Conservation (phyloP, 1,284 basidiomycete genomes). For the Sanghuangporus weigelae region DNA sequence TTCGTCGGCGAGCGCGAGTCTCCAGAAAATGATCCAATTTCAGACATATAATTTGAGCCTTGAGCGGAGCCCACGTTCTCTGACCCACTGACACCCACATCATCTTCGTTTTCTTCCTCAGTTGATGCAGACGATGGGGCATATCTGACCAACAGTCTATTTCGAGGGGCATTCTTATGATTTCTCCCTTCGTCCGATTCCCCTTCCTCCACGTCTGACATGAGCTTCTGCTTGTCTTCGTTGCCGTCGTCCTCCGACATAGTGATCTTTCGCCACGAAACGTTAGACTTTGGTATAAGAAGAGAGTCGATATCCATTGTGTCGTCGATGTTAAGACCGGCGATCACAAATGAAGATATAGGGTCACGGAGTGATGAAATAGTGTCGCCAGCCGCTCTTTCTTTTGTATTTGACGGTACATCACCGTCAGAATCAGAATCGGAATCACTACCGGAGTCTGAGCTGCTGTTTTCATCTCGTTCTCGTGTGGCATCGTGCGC, state of each 20-base stretch:
- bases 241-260: not conserved
- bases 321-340: not conserved
- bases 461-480: slow-evolving; percentile 31
- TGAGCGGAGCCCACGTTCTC: not conserved
- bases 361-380: too few relatives aligned
- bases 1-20: not conserved
- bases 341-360: not conserved
- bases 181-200: not conserved
- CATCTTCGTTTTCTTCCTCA: slow-evolving; percentile 20
- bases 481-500: slow-evolving; percentile 29
- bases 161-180: not conserved
- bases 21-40: not conserved
- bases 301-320: slow-evolving; percentile 3
- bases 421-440: not conserved
- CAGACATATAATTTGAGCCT: not conserved
- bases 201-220: slow-evolving; percentile 13
- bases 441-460: slow-evolving; percentile 20
- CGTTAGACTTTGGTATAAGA: not conserved
- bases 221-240: not conserved
- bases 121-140: not conserved
- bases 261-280: slow-evolving; percentile 1
- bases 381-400: not conserved
- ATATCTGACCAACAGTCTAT: not conserved
- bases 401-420: not conserved
- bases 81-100: not conserved